These are phyloP conservation scores for Punctularia strigosozonata DNA, from an alignment of 768 basidiomycete genomes.

Conservation along the genomic window DNA sequence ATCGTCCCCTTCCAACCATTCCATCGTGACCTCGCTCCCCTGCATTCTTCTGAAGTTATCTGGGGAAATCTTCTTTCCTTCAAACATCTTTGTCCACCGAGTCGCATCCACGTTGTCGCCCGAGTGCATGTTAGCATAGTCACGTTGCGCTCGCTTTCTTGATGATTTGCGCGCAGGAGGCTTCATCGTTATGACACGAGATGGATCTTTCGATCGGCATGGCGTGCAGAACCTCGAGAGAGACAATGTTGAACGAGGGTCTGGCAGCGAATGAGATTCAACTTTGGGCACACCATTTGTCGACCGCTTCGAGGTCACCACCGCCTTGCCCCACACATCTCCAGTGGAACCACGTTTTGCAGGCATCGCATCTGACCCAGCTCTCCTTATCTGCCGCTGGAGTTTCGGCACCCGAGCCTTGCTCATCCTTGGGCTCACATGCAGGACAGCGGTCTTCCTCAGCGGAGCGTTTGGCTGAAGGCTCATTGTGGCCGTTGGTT, in stretches of 20 bases:
- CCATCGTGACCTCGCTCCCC: conserved; percentile 51
- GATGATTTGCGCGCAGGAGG: conserved; percentile 73
- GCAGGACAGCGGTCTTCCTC: conserved; percentile 34
- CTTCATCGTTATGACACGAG: conserved; percentile 60
- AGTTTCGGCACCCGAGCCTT: conserved; percentile 17
- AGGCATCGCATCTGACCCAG: conserved; percentile 78
- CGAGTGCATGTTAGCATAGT: conserved; percentile 68
- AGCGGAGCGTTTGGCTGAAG: background rate
- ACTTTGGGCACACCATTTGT: conserved; percentile 54
- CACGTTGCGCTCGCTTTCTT: conserved; percentile 59
- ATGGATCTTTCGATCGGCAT: conserved; percentile 49
- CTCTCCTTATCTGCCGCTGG: conserved; percentile 45
- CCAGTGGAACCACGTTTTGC: conserved; percentile 82
- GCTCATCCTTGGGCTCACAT: conserved; percentile 31
- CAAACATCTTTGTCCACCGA: conserved; percentile 60
- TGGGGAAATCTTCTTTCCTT: conserved; percentile 49
- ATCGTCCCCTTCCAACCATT: conserved; percentile 68
- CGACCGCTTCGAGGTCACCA: conserved; percentile 54
- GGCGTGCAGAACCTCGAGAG: conserved; percentile 52
- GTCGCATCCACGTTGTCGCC: conserved; percentile 52
- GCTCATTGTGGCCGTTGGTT: background rate
- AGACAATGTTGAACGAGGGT: conserved; percentile 5
- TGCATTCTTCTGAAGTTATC: conserved; percentile 58
- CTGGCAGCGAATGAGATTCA: conserved; percentile 7
- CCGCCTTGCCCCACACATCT: conserved; percentile 59